phyloP scores from a whole-genome alignment of 345 rosid genomes.

The Conringia planisiliqua region DNA sequence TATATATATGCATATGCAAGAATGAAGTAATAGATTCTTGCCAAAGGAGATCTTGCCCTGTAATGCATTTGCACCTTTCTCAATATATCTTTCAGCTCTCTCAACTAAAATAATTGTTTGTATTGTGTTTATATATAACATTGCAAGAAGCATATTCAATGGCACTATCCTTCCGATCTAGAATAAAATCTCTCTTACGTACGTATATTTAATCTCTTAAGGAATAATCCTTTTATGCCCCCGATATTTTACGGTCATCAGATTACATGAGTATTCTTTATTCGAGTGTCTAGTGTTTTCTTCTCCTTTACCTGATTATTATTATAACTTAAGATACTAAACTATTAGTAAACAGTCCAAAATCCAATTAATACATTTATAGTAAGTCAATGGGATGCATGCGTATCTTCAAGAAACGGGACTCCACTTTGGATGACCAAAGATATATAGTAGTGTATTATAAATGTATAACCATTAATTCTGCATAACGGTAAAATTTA shows the following conservation, averaged over 20 bases:
- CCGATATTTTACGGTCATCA: not conserved
- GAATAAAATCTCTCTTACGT: conserved; percentile 16
- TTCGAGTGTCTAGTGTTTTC: not conserved
- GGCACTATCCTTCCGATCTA: conserved; percentile 18
- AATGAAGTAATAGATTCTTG: conserved; percentile 16
- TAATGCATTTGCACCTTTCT: conserved; percentile 22
- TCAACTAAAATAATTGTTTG: not conserved
- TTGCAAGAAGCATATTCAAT: conserved; percentile 23
- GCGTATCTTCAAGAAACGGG: no score
- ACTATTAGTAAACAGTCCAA: not conserved
- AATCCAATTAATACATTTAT: no score
- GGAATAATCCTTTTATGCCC: conserved; percentile 24
- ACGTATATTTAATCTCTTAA: conserved; percentile 4
- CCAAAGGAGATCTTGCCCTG: conserved; percentile 27
- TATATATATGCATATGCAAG: conserved; percentile 8
- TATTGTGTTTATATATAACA: conserved; percentile 17
- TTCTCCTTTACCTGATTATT: not conserved
- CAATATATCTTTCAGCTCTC: conserved; percentile 1
- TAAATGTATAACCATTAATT: no score
- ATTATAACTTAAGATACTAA: not conserved
- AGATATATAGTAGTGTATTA: no score
- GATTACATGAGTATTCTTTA: not conserved
- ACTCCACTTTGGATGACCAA: no score
- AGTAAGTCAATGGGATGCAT: no score
- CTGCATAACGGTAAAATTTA: no score